These are phyloP conservation scores for Ustilago bromivora DNA, from an alignment of 1,284 basidiomycete species.

Conservation along the genomic window DNA sequence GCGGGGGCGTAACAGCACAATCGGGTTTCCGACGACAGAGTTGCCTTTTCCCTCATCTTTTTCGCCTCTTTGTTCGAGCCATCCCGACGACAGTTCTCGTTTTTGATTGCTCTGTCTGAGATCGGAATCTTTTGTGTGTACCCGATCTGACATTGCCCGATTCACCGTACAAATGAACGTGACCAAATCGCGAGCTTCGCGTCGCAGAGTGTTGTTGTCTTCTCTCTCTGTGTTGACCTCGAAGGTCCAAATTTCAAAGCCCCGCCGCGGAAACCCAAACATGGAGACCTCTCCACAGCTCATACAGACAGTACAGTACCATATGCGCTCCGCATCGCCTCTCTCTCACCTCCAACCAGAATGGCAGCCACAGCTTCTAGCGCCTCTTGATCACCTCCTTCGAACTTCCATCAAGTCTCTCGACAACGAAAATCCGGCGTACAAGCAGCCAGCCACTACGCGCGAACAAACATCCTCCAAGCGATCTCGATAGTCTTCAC, in stretches of 20 bases:
- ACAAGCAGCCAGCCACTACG: neutral
- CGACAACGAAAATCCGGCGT: neutral
- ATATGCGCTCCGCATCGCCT: neutral
- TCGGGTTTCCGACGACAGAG: conserved; percentile 5
- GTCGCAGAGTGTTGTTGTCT: conserved; percentile 8
- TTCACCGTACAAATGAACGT: conserved; percentile 16
- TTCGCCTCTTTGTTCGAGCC: neutral
- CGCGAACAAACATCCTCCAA: neutral
- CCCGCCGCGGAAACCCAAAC: neutral
- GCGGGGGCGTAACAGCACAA: neutral
- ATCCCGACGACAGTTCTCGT: conserved; percentile 6
- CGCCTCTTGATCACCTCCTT: neutral
- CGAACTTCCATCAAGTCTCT: neutral
- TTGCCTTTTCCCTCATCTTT: neutral
- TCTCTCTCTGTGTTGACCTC: neutral
- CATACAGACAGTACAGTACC: neutral
- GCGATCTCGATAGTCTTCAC: neutral
- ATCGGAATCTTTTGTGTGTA: neutral
- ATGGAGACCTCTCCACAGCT: conserved; percentile 1
- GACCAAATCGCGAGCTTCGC: conserved; percentile 38
- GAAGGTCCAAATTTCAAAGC: neutral
- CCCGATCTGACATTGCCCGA: conserved; percentile 9
- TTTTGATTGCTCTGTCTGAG: neutral
- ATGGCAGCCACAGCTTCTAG: neutral
- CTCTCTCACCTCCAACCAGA: neutral